Base-by-base conservation (phyloP, 306 rosid species). In the Cajanus cajan region DNA sequence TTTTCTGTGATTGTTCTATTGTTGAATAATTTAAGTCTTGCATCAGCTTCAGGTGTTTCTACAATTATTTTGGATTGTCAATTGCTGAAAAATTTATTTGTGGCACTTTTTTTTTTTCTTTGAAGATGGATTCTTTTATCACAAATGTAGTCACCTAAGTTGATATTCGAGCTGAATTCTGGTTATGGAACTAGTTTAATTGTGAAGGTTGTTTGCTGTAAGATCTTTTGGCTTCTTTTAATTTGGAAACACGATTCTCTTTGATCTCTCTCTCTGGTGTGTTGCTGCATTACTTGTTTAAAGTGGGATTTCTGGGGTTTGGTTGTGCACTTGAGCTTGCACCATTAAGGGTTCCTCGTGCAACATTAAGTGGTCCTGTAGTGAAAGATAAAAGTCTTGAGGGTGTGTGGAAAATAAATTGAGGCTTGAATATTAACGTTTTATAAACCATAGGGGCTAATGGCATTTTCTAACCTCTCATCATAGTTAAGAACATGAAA, bases 1-100 rank as follows among this genome's bases (percentile, higher is more conserved):
- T 82, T 74, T 74, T 45, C 71, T 67, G 54, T 8, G 18, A 36
- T 67, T 50, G 19, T 59, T 48, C 81, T 9, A 5, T 34, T 58
- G 65, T 15, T 31, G 51, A 67, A 47, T 57, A n/a, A 55, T 62
- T 51, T 31, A 37, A 6, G 55, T 58, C 52, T 18, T 66, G 71
- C 16, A 65, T 65, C 7, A 37, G 2, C 51, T 18, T 18, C 18
- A 66, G 11, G 10, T 18, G 33, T 39, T 39, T 66, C 34, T 39
- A 39, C 28, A 19, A 66, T 19, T 66, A 66, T 18, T 54, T 34
- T 31, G 44, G 28, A 11, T 76, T 48, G 67, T 52, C 21, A 10
- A 4, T 40, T 28, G 59, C 68, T 69, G 71, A 68, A 31, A 67
- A 54, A 11, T 11, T 50, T 37, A 28, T 82, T 25, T 48, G 43